These are phyloP conservation scores for Hydnomerulius pinastri DNA, from an alignment of 768 basidiomycete species.

Conservation along the genomic window DNA sequence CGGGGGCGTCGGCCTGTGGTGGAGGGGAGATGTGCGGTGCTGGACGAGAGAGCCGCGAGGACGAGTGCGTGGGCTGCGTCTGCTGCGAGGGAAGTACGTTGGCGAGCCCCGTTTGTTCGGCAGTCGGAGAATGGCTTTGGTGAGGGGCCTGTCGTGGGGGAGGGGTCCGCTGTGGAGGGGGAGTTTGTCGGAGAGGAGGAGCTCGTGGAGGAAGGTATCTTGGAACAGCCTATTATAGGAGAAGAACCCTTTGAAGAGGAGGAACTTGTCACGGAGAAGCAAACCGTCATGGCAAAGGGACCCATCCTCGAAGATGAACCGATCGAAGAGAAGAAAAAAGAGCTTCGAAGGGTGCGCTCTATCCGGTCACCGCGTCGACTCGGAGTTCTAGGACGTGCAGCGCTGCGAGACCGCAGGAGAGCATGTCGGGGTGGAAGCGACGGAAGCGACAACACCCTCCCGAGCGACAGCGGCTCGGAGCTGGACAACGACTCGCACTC, in stretches of 20 bases:
- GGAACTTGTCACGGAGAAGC: neutral
- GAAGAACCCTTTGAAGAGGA: neutral
- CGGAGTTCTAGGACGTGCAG: slow-evolving; percentile 23
- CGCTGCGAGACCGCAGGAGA: slow-evolving; percentile 19
- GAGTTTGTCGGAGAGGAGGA: neutral
- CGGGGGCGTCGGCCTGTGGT: too few species aligned
- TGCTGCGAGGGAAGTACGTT: neutral
- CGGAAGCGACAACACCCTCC: slow-evolving; percentile 3
- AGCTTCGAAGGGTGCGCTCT: neutral
- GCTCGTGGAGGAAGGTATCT: too few species aligned
- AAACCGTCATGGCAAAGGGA: neutral
- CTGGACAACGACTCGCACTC: slow-evolving; percentile 18
- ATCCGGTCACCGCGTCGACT: slow-evolving; percentile 4
- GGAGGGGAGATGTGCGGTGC: too few species aligned
- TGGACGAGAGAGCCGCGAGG: neutral
- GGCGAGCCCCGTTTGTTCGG: slow-evolving; percentile 2
- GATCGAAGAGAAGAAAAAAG: neutral
- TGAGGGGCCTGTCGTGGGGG: neutral
- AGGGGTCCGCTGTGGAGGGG: neutral
- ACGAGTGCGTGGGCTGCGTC: slow-evolving; percentile 4
- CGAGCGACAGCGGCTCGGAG: slow-evolving; percentile 19
- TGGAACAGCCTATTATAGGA: too few species aligned
- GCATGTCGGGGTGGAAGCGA: neutral
- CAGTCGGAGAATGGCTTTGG: neutral
- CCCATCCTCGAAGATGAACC: too few species aligned